Evolutionary conservation across 768 basidiomycete species (phyloP).

Genomic region (Boletus edulis): DNA sequence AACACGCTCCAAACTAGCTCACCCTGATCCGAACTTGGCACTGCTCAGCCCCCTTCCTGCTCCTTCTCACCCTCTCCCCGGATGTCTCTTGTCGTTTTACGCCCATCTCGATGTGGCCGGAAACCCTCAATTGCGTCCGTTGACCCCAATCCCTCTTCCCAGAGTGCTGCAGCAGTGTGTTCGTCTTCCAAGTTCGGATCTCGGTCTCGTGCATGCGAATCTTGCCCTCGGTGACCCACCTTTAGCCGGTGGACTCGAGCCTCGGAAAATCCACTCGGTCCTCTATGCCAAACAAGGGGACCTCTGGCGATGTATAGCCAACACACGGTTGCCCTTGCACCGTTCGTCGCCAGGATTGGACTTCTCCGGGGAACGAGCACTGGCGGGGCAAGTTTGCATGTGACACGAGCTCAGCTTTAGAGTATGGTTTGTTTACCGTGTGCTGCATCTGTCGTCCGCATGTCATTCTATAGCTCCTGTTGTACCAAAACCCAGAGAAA

Average conservation of each 20-base stretch:
- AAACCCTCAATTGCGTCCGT: conserved; percentile 5
- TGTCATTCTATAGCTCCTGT: conserved; percentile 4
- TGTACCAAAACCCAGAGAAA: conserved; percentile 12
- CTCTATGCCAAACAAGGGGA: not conserved
- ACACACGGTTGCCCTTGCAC: not conserved
- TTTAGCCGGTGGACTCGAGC: not conserved
- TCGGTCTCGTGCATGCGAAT: conserved; percentile 1
- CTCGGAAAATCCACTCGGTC: too few species aligned
- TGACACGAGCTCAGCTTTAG: conserved; percentile 9
- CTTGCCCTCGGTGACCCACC: not conserved
- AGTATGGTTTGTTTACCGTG: conserved; percentile 4
- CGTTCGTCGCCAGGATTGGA: not conserved
- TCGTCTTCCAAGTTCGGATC: conserved; percentile 10
- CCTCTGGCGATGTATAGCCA: not conserved
- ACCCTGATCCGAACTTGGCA: conserved; percentile 6
- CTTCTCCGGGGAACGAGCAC: not conserved
- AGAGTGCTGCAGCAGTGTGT: conserved; percentile 3
- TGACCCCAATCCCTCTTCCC: too few species aligned
- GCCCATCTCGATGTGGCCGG: conserved; percentile 10
- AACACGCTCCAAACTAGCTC: conserved; percentile 10
- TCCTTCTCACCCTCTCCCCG: conserved; percentile 4
- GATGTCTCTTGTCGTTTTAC: not conserved
- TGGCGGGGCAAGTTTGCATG: not conserved
- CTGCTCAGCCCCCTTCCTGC: not conserved
- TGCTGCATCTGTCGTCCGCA: conserved; percentile 2